phyloP scores from a whole-genome alignment of 2,329 filamentous ascomycete species.

The Pseudogymnoascus sp. region DNA sequence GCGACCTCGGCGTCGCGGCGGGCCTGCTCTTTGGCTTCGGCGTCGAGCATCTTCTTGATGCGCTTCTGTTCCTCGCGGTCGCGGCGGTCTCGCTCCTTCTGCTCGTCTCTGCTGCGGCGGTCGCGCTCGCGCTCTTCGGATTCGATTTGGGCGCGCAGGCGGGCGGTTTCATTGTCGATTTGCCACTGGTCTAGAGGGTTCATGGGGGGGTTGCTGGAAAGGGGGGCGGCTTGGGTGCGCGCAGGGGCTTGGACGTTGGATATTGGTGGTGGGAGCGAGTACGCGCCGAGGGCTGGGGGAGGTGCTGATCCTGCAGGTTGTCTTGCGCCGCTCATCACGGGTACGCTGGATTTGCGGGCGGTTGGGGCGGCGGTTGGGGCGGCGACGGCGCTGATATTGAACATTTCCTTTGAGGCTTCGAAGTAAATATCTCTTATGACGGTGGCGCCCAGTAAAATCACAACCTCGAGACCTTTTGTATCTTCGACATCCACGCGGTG shows the following conservation, averaged over 20 bases:
- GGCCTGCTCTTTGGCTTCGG: slow-evolving; percentile 56
- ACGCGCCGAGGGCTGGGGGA: slow-evolving; percentile 9
- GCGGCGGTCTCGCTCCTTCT: slow-evolving; percentile 46
- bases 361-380: slow-evolving; percentile 24
- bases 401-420: slow-evolving; percentile 61
- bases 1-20: slow-evolving; percentile 56
- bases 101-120: slow-evolving; percentile 49
- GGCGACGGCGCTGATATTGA: slow-evolving; percentile 58
- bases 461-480: slow-evolving; percentile 83
- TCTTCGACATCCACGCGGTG: slow-evolving; percentile 88
- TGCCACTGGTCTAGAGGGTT: slow-evolving; percentile 28
- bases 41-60: slow-evolving; percentile 58
- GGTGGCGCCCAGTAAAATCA: slow-evolving; percentile 58
- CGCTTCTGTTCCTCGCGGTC: slow-evolving; percentile 51
- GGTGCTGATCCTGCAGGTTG: slow-evolving; percentile 12
- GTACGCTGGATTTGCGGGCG: slow-evolving; percentile 24
- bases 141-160: slow-evolving; percentile 52
- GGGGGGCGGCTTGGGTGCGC: slow-evolving; percentile 16
- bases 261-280: slow-evolving; percentile 17
- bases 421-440: slow-evolving; percentile 61
- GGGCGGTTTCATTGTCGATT: slow-evolving; percentile 70
- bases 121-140: slow-evolving; percentile 39
- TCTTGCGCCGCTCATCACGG: slow-evolving; percentile 24
- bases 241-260: slow-evolving; percentile 17
- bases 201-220: slow-evolving; percentile 27